Percentiles rank a stretch among this genome's conserved stretches.
phyloP scores from a whole-genome alignment of 2,329 filamentous ascomycete species.

The Aureobasidium sp. region DNA sequence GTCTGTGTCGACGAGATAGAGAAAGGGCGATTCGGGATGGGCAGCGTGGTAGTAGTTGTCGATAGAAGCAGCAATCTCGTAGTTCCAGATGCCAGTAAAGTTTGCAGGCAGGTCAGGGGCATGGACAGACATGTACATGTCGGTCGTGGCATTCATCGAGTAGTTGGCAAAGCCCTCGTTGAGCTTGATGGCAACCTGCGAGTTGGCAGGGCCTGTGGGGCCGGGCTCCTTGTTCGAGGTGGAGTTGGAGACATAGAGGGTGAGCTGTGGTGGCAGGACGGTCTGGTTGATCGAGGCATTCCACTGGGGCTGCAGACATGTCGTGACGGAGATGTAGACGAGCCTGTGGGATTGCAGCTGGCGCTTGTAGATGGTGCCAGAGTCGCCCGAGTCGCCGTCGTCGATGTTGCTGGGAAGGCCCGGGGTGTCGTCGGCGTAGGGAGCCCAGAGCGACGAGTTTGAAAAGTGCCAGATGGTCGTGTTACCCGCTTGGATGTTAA shows the following conservation, averaged over 20 bases:
- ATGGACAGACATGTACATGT: slow-evolving; percentile 69
- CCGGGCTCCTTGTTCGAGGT: slow-evolving; percentile 57
- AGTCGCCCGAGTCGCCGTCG: slow-evolving; percentile 14
- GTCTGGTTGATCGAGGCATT: slow-evolving; percentile 43
- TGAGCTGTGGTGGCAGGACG: slow-evolving; percentile 56
- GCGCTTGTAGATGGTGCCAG: slow-evolving; percentile 19
- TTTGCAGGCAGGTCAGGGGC: slow-evolving; percentile 58
- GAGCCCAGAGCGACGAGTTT: slow-evolving; percentile 46
- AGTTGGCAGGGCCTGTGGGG: slow-evolving; percentile 37
- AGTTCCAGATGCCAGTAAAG: slow-evolving; percentile 65
- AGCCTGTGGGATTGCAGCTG: slow-evolving; percentile 32
- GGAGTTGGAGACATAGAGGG: slow-evolving; percentile 67
- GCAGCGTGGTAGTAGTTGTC: slow-evolving; percentile 69
- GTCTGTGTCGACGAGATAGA: slow-evolving; percentile 82
- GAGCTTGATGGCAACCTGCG: slow-evolving; percentile 46
- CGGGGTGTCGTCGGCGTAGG: slow-evolving; percentile 26
- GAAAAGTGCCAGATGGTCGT: slow-evolving; percentile 60
- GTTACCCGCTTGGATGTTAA: slow-evolving; percentile 56
- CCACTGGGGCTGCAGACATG: slow-evolving; percentile 66
- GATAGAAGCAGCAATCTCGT: slow-evolving; percentile 75
- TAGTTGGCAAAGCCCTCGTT: slow-evolving; percentile 63
- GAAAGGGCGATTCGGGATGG: slow-evolving; percentile 46
- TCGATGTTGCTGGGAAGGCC: slow-evolving; percentile 26
- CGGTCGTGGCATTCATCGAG: slow-evolving; percentile 53
- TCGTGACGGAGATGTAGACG: slow-evolving; percentile 79